These are phyloP conservation scores for Candida sanyaensis DNA, from an alignment of 1,139 yeast genomes.

Conservation along the genomic window DNA sequence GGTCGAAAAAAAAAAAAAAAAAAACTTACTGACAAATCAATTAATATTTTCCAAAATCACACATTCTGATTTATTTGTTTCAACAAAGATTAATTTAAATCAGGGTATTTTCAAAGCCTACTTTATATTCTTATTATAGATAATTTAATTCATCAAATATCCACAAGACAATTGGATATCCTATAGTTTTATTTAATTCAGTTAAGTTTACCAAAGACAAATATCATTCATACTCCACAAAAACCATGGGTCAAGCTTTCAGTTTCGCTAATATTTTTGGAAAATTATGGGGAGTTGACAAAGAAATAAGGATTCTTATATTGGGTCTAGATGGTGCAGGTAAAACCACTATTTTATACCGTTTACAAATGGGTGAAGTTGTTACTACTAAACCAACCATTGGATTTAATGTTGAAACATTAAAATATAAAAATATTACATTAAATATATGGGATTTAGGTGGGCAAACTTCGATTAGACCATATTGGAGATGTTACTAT, in stretches of 20 bases:
- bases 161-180: no score
- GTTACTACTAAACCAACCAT: constrained; percentile 94
- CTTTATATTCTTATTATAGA: no score
- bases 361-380: constrained; percentile 91
- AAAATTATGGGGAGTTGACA: constrained; percentile 84
- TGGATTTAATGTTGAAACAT: constrained; percentile 95
- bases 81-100: no score
- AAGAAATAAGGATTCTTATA: constrained; percentile 88
- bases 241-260: constrained; percentile 75
- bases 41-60: background rate
- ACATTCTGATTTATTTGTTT: no score
- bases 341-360: constrained; percentile 90
- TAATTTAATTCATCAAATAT: no score
- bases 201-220: background rate
- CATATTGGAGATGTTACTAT: constrained; percentile 98
- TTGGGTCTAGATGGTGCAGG: constrained; percentile 98
- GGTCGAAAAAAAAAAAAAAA: background rate
- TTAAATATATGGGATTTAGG: constrained; percentile 92
- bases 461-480: constrained; percentile 95
- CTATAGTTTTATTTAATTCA: no score
- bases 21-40: background rate
- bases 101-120: no score
- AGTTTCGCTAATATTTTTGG: constrained; percentile 76
- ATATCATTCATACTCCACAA: background rate
- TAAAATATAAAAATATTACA: constrained; percentile 85